Conservation (phyloP, 2,329 filamentous ascomycete species). For the Aureobasidium leucospermi region DNA sequence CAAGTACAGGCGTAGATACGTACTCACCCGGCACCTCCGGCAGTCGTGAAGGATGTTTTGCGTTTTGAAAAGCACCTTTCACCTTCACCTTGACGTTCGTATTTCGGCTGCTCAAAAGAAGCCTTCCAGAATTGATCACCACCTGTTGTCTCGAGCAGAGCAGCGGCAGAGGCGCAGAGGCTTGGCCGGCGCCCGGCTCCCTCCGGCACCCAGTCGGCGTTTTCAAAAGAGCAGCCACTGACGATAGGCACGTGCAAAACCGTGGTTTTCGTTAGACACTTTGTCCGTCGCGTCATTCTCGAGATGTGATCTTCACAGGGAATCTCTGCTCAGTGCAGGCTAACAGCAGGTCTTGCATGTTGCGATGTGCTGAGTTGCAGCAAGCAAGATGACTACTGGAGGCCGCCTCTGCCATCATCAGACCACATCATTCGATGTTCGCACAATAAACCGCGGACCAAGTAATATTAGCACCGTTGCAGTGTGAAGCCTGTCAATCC, state of each 20-base stretch:
- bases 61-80: background rate
- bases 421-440: background rate
- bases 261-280: background rate
- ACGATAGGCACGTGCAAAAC: background rate
- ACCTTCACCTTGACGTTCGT: background rate
- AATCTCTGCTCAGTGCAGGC: background rate
- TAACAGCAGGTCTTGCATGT: background rate
- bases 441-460: background rate
- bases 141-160: background rate
- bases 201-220: background rate
- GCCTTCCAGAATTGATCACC: background rate
- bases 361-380: background rate
- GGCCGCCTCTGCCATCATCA: background rate
- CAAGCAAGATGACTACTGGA: background rate
- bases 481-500: background rate
- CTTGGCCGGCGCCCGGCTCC: background rate
- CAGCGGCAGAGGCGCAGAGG: background rate
- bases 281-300: background rate
- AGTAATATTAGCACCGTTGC: background rate
- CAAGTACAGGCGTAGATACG: background rate
- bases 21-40: background rate
- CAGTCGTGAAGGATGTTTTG: background rate
- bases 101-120: background rate
- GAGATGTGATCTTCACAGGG: background rate
- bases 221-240: background rate